phyloP scores from a whole-genome alignment of 441 rosid genomes.

The Viola pubescens region DNA sequence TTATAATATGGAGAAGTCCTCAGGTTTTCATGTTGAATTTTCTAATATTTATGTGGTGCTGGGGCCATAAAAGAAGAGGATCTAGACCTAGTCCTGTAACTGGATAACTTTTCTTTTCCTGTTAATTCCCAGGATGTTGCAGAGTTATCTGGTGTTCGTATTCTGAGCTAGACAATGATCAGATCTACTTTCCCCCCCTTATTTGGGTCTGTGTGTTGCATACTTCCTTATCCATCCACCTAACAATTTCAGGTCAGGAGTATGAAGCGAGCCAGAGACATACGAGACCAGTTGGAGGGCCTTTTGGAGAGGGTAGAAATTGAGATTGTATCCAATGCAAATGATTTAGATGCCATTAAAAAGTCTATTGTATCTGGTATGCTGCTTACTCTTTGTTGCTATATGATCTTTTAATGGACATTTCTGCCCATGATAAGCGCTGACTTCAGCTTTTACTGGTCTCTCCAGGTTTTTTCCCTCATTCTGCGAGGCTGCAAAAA shows the following conservation, averaged over 20 bases:
- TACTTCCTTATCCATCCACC: slow-evolving; percentile 13
- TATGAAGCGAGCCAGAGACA: slow-evolving; percentile 97
- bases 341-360: slow-evolving; percentile 64
- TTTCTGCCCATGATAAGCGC: slow-evolving; percentile 7
- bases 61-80: too few species aligned
- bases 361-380: slow-evolving; percentile 68
- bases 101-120: too few species aligned
- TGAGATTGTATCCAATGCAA: slow-evolving; percentile 54
- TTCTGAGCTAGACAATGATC: too few species aligned
- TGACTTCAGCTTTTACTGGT: slow-evolving; percentile 8
- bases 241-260: slow-evolving; percentile 62
- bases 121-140: too few species aligned
- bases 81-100: too few species aligned
- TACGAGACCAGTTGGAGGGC: slow-evolving; percentile 91
- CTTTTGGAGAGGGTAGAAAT: slow-evolving; percentile 96
- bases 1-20: too few species aligned
- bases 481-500: slow-evolving; percentile 84
- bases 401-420: slow-evolving; percentile 1
- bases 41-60: too few species aligned
- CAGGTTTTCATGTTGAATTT: background rate
- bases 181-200: too few species aligned
- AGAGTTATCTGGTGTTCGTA: too few species aligned
- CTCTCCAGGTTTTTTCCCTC: slow-evolving; percentile 79
- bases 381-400: background rate
- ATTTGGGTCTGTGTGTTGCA: background rate